A percentile compares a stretch with the other conserved stretches of the same genome.
These are phyloP conservation scores for Lasiosphaeris hirsuta DNA, from an alignment of 495 filamentous ascomycete genomes.

Conservation along the genomic window DNA sequence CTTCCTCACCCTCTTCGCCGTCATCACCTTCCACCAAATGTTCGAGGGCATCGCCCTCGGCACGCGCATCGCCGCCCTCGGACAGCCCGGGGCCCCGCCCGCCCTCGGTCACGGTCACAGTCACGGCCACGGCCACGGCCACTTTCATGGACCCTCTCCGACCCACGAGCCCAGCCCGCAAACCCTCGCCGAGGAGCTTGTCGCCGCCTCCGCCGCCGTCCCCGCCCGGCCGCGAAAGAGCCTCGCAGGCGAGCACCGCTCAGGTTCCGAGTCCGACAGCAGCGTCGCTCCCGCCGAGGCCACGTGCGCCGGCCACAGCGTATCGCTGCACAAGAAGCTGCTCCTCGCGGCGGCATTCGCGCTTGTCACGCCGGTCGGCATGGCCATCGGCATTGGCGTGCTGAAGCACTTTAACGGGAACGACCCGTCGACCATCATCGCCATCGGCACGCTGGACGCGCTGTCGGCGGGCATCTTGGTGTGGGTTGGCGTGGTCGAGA, in stretches of 20 bases:
- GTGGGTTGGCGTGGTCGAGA: conserved; percentile 59
- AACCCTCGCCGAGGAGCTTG: conserved; percentile 8
- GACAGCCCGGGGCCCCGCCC: conserved; percentile 2
- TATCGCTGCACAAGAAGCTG: conserved; percentile 39
- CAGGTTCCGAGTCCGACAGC: neutral
- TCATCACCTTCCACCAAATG: conserved; percentile 65
- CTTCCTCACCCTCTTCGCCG: conserved; percentile 55
- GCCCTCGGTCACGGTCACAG: conserved; percentile 7
- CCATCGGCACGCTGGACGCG: conserved; percentile 57
- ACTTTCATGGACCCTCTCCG: neutral
- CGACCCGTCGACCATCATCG: conserved; percentile 50
- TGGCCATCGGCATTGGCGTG: conserved; percentile 58
- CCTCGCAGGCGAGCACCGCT: conserved; percentile 1
- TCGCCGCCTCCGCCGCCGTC: conserved; percentile 8
- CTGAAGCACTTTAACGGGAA: conserved; percentile 55
- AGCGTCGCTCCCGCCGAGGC: neutral
- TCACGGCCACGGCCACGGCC: conserved; percentile 13
- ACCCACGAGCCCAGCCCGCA: neutral
- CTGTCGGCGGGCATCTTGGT: conserved; percentile 56
- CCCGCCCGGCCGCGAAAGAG: conserved; percentile 3
- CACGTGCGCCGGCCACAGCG: neutral
- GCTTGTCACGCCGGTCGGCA: conserved; percentile 55
- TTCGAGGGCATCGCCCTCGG: conserved; percentile 79
- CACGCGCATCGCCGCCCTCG: conserved; percentile 63
- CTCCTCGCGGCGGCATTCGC: conserved; percentile 50